These are phyloP conservation scores for Puccinia polysora DNA, from an alignment of 1,284 basidiomycete species.

Conservation along the genomic window DNA sequence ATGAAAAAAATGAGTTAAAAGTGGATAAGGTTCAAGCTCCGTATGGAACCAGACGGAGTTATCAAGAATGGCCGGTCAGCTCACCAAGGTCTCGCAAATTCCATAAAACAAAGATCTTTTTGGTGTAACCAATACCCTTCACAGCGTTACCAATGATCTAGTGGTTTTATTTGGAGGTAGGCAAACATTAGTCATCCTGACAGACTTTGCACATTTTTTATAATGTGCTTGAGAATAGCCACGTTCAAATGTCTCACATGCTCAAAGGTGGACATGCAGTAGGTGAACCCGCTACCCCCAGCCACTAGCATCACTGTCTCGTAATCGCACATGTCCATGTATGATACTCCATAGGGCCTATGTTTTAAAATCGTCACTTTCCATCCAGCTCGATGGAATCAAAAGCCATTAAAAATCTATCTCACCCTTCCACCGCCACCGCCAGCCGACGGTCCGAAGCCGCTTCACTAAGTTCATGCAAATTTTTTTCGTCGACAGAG, in stretches of 20 bases:
- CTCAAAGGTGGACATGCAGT: constrained; percentile 29
- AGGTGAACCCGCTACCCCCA: constrained; percentile 35
- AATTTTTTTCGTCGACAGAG: not conserved
- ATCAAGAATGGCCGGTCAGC: not conserved
- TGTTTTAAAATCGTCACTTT: not conserved
- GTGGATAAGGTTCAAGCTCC: not conserved
- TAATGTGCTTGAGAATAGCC: not conserved
- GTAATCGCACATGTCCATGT: constrained; percentile 16
- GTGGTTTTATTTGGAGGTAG: not conserved
- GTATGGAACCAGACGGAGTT: not conserved
- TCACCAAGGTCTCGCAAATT: constrained; percentile 15
- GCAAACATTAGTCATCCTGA: not conserved
- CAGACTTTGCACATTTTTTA: not conserved
- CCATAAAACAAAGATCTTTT: constrained; percentile 24
- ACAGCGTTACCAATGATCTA: constrained; percentile 20
- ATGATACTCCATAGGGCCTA: constrained; percentile 22
- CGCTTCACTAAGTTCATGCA: not conserved
- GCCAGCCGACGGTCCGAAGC: constrained; percentile 11
- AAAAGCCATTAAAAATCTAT: not conserved
- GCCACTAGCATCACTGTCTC: constrained; percentile 25
- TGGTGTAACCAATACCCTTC: constrained; percentile 2
- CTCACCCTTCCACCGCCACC: constrained; percentile 19
- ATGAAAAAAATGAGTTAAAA: not conserved
- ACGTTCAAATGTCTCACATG: not conserved
- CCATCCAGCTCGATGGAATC: not conserved